These are phyloP conservation scores for Diospyros lotus DNA, from an alignment of 148 eudicot species.

Conservation along the genomic window DNA sequence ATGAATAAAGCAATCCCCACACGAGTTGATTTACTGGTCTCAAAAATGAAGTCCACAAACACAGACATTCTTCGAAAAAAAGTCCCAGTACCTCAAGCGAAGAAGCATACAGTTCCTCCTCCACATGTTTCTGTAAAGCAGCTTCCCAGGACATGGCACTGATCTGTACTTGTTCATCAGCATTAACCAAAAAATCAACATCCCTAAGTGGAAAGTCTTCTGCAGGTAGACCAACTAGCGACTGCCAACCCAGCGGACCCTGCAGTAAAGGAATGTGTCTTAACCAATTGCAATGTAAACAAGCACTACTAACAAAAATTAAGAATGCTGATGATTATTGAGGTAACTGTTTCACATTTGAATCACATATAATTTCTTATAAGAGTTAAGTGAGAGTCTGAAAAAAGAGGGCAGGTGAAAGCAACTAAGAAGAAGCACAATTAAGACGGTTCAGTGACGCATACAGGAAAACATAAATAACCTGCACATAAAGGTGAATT, in stretches of 20 bases:
- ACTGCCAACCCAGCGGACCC: slow-evolving; percentile 98
- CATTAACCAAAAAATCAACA: slow-evolving; percentile 43
- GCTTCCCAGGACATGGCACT: slow-evolving; percentile 92
- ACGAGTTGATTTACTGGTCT: background rate
- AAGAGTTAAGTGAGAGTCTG: background rate
- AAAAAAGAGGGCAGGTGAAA: background rate
- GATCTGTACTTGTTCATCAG: slow-evolving; percentile 60
- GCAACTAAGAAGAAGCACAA: background rate
- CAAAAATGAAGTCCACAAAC: background rate
- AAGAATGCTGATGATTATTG: background rate
- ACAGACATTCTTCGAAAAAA: background rate
- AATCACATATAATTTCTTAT: slow-evolving; percentile 3
- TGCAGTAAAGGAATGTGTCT: slow-evolving; percentile 21
- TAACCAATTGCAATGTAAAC: slow-evolving; percentile 5
- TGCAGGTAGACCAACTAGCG: slow-evolving; percentile 53
- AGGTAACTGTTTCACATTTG: background rate
- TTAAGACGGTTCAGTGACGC: background rate
- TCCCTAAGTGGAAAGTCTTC: slow-evolving; percentile 60
- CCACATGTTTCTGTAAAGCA: slow-evolving; percentile 85
- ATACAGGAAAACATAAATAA: slow-evolving; percentile 21
- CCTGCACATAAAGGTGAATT: slow-evolving; percentile 95
- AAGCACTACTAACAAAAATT: background rate
- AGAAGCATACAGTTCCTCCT: slow-evolving; percentile 77
- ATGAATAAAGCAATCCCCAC: background rate
- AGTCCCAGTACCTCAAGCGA: slow-evolving; percentile 54